Evolutionary conservation across 1,284 basidiomycete species (phyloP), one percentile per base, ranked within the genome.

Genomic region (Ustilago xerochloae): DNA sequence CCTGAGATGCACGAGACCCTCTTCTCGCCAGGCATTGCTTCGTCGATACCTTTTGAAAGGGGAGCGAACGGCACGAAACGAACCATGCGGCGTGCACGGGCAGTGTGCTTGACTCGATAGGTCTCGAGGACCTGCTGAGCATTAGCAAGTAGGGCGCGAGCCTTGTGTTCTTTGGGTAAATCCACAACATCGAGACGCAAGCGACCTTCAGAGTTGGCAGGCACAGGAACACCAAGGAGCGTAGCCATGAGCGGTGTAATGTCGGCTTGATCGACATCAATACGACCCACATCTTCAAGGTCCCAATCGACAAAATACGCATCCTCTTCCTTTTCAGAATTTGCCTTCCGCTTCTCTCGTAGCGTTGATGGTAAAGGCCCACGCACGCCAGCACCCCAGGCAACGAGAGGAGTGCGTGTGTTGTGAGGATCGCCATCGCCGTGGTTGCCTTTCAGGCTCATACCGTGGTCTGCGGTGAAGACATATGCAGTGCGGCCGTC

Each of bases 341-440:
- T 48, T 7, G 65, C 32, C 20, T 2, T 13, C 6, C 22, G 54
- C 28, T 51, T 45, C 51, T 79, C 58, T 22, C 45, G 38, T 12
- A 30, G 2, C 0, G 51, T 50, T 0, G 70, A 52, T 1, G 38
- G 10, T 24, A 24, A 28, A 26, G 80, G 78, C 12, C 26, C 35
- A 4, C 75, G 66, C 4, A 83, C 62, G 6, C 93, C 93, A 36
- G 89, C 87, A 0, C 93, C 93, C 93, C 93, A 94, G 0, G 88
- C 89, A n/a, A 94, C 87, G 16, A 94, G 86, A 16, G 93, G 93
- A 0, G 93, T 94, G 22, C 92, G 89, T 6, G 93, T 94, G 75
- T 91, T 93, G 83, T 94, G 92, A 0, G 92, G 93, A 75, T 94
- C 90, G 29, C 93, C 93, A 77, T 95, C 93, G 3, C 93, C 93